Evolutionary conservation across 176 grass and related monocot genomes (phyloP).

Genomic region (barley (Hordeum vulgare)): DNA sequence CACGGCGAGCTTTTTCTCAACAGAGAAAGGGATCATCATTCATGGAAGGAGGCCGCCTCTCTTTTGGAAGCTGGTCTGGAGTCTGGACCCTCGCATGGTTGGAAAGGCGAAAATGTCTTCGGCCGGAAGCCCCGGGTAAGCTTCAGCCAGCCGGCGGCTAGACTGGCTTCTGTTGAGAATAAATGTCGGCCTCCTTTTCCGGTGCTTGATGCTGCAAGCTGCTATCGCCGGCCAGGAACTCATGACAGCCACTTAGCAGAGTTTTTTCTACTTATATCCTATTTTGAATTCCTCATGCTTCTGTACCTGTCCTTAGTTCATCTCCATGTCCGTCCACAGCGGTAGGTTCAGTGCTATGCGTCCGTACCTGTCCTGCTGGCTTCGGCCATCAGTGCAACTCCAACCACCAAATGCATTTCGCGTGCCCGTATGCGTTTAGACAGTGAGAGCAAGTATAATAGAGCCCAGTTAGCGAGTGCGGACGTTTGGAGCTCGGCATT

Average conservation of each 20-base stretch:
- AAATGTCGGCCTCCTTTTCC: conserved; percentile 2
- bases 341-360: too few relatives aligned
- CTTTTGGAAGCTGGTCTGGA: neutral
- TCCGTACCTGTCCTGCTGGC: too few relatives aligned
- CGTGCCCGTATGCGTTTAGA: too few relatives aligned
- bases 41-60: neutral
- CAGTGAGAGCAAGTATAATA: too few relatives aligned
- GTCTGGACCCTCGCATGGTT: neutral
- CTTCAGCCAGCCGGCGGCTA: neutral
- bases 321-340: too few relatives aligned
- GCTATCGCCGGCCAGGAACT: neutral
- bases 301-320: too few relatives aligned
- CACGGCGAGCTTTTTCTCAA: neutral
- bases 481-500: too few relatives aligned
- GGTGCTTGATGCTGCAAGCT: neutral
- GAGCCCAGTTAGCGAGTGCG: too few relatives aligned
- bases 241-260: neutral
- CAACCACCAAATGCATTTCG: too few relatives aligned
- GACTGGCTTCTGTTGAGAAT: conserved; percentile 5
- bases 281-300: neutral
- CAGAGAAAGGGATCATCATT: neutral
- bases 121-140: neutral
- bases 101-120: neutral
- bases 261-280: neutral
- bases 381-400: too few relatives aligned